Base-by-base conservation (phyloP, 108 stramenopile species). In the Pseudonitzschia multiseries region DNA sequence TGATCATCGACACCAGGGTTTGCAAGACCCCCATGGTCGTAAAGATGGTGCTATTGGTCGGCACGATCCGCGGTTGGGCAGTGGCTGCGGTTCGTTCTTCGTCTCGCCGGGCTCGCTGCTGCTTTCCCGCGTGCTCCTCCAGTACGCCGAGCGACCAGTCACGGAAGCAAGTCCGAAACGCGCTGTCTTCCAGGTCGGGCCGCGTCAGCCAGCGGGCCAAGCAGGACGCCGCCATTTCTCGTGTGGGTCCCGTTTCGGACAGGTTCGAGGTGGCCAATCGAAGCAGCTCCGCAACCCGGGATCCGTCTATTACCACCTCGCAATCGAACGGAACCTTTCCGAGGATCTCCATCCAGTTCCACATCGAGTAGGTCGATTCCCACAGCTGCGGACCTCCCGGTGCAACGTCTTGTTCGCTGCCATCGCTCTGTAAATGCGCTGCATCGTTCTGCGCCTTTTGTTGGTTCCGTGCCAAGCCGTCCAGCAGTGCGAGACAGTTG, bases 311-410 rank as follows among this genome's bases (percentile, higher is more conserved):
- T 74, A 98, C 95, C 15, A 98, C 93, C 27, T 83, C 79, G 48
- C 68, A 84, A 76, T 97, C 91, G 74, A 99, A 99, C 8, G 99
- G 99, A 13, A 98, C 93, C 32, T 98, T 84, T 63, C 91, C 89
- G 29, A 99, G 80, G 68, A 97, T 94, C 28, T 83, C 87, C 81
- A 99, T 75, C 99, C 99, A 99, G 51, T 96, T 87, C 80, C 98
- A 86, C n/a, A 98, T 77, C n/a, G 83, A 70, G 77, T 98, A 98
- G 0, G 94, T 71, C 14, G 93, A 89, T 83, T 97, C 93, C 99
- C 99, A 99, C 8, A 73, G 64, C 52, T 90, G 71, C 24, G 86
- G 76, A 12, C 53, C 53, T 26, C 27, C 71, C 24, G 13, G 56
- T 29, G 28, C 17, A 9, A 36, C 60, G 32, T 50, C 69, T 2